phyloP scores from a whole-genome alignment of 2,329 filamentous ascomycete genomes.

The Microcyclospora pomicola region DNA sequence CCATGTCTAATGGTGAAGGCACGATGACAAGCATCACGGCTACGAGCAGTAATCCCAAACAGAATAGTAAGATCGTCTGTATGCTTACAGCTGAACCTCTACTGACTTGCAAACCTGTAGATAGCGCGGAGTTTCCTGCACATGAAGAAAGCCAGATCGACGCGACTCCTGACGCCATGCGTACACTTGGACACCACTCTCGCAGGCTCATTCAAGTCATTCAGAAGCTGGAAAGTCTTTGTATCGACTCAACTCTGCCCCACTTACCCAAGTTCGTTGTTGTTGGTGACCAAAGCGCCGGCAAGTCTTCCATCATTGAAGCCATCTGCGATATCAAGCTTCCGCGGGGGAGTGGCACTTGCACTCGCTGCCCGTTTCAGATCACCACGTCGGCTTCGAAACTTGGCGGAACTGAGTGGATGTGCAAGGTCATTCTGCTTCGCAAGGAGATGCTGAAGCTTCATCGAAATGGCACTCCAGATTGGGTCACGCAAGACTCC shows the following conservation, averaged over 20 bases:
- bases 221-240: conserved; percentile 55
- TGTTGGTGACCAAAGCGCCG: conserved; percentile 72
- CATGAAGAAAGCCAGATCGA: no score
- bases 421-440: conserved; percentile 52
- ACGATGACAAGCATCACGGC: no score
- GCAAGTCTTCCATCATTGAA: conserved; percentile 49
- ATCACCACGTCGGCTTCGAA: conserved; percentile 51
- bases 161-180: conserved; percentile 17
- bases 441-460: conserved; percentile 46
- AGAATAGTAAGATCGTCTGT: no score
- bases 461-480: not conserved
- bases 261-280: conserved; percentile 67
- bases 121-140: no score
- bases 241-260: conserved; percentile 53
- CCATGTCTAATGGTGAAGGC: not conserved
- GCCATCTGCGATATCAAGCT: conserved; percentile 50
- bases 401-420: conserved; percentile 37
- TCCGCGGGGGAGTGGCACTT: conserved; percentile 56
- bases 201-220: conserved; percentile 54
- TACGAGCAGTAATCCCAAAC: no score
- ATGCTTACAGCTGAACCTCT: no score
- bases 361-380: conserved; percentile 64
- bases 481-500: not conserved
- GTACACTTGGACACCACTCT: conserved; percentile 46
- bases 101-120: no score